Evolutionary conservation across 345 rosid genomes (phyloP), one percentile per base, ranked within the genome.

Genomic region (Erucastrum elatum): DNA sequence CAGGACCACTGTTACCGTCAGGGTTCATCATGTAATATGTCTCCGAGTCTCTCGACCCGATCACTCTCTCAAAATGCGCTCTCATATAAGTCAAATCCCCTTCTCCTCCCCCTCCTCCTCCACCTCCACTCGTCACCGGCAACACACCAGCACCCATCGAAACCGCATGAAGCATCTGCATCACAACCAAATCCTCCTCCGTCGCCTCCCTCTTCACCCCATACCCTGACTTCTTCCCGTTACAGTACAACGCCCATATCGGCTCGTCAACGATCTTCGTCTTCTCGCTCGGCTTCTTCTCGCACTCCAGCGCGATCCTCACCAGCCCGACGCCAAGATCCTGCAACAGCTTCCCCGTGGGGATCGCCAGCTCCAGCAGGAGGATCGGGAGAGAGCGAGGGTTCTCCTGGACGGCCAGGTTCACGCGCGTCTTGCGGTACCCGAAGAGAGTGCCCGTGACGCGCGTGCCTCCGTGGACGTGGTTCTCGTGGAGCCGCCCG

Each of bases 1-100:
- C 97, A 35, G 97, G 93, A 17, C 94, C 92, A 30, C 58, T 84
- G 53, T 89, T 94, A 1, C 90, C 93, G 26, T 90, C 94, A 0
- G 94, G 97, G 39, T 86, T 89, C 90, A 85, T 72, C 96, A 94
- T 92, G 72, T 94, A 89, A 76, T 87, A 92, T 0, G 97, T 94
- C 75, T 94, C 96, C 0, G 98, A 94, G 71, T 94, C 98, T 82
- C 73, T 88, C 1, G 97, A 94, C 35, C 94, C 91, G 2, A 87
- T 71, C 33, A 93, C 93, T 13, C 96, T 85, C 78, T 94, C 96
- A 62, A 92, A 94, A 80, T 88, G 81, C 35, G 96, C 89, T 8
- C 97, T 84, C 94, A 92, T 89, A 72, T 90, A 94, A 0, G 89
- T 80, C 80, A 94, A 73, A 56, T 92, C 97, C 1, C 96, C 93